phyloP scores from a whole-genome alignment of 305 asterid species.

The Solanum hybrid region DNA sequence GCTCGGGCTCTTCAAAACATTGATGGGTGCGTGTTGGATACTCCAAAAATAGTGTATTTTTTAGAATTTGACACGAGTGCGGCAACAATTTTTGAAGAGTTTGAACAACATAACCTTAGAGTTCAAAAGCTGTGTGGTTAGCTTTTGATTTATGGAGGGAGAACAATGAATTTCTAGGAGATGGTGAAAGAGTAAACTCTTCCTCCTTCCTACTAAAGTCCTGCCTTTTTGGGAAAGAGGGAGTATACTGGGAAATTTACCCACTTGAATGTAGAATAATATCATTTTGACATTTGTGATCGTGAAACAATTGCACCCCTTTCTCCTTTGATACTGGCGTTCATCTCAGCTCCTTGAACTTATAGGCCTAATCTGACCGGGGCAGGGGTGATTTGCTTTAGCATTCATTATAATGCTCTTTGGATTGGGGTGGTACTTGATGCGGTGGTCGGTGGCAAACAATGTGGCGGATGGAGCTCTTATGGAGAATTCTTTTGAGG shows the following conservation, averaged over 20 bases:
- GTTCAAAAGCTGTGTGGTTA: not conserved
- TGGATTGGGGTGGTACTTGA: too few species aligned
- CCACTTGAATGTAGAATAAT: too few species aligned
- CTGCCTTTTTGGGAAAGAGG: too few species aligned
- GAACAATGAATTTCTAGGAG: not conserved
- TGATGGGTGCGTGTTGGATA: rapidly evolving
- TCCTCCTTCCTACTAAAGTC: too few species aligned
- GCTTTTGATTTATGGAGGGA: not conserved
- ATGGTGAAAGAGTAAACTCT: not conserved
- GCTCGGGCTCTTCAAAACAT: not conserved
- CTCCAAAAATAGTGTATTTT: not conserved
- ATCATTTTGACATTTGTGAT: too few species aligned
- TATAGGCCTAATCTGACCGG: not conserved
- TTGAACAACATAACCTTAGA: not conserved
- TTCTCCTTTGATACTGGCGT: too few species aligned
- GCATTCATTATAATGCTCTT: not conserved
- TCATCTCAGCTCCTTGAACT: too few species aligned
- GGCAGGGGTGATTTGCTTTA: not conserved
- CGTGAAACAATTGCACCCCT: too few species aligned
- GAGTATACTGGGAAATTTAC: too few species aligned
- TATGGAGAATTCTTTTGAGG: too few species aligned
- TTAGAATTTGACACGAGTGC: not conserved
- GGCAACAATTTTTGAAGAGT: not conserved
- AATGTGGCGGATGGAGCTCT: too few species aligned
- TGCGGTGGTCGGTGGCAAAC: too few species aligned